Conservation (phyloP, 805 yeast species). For the Zygoascus flipseniorum region DNA sequence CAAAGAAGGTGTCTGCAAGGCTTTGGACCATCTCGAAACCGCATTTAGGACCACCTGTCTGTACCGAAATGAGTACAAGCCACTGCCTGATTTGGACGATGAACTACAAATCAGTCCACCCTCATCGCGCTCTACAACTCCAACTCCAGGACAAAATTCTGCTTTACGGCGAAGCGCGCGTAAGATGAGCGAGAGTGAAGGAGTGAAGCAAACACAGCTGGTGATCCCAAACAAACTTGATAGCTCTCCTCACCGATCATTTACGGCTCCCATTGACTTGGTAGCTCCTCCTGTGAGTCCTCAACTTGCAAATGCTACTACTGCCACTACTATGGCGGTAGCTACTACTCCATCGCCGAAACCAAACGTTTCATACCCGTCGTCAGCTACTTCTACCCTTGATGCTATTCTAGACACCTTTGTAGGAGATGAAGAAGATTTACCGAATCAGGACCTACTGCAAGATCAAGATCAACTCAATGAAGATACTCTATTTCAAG, state of each 20-base stretch:
- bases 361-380: slow-evolving; percentile 5
- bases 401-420: slow-evolving; percentile 20
- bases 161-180: not conserved
- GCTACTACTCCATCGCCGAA: slow-evolving; percentile 2
- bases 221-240: not conserved
- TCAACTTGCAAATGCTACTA: not conserved
- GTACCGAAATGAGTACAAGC: slow-evolving; percentile 6
- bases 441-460: not conserved
- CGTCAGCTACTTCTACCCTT: slow-evolving; percentile 20
- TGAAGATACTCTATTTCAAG: not conserved
- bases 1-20: slow-evolving; percentile 5
- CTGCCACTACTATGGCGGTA: not conserved
- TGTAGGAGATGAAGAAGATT: slow-evolving; percentile 1
- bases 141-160: not conserved
- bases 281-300: slow-evolving; percentile 3
- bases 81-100: not conserved
- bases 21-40: slow-evolving; percentile 8
- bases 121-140: not conserved
- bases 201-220: not conserved
- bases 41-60: slow-evolving; percentile 12
- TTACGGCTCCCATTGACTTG: not conserved
- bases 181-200: not conserved
- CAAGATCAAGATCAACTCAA: not conserved
- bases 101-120: not conserved
- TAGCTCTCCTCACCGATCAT: not conserved